Evolutionary conservation across 169 alveolate species (phyloP), one percentile per base, ranked within the genome.

Genomic region (Eimeria brunetti): DNA sequence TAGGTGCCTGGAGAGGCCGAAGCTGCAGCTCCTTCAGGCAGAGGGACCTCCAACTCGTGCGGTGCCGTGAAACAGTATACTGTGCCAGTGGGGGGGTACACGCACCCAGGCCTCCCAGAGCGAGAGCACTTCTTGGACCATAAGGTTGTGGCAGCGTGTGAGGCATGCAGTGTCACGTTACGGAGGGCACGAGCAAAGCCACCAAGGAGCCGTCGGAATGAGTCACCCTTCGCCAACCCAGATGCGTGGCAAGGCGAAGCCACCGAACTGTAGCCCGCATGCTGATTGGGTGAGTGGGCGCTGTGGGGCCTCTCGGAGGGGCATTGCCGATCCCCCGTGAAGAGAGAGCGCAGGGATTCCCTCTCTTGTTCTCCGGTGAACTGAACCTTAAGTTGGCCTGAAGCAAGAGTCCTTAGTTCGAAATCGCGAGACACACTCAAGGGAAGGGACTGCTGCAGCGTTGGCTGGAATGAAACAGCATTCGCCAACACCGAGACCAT

Each of bases 1-100:
- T 86, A 86, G 36, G 93, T 86, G 75, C 93, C 93, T 33, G 93
- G 93, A 86, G 93, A 64, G 41, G 93, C 93, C 51, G 93, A 86
- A 11, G 93, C 93, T 38, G 93, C 93, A 27, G 93, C 93, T 4
- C 93, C 93, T 64, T 86, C 93, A 27, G 93, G 93, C n/a, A 86
- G 83, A 30, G 93, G 93, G 46, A 86, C 93, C 83, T 86, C 93
- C 27, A 86, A 75, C 81, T 86, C 93, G 64, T 86, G 93, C 7
- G 93, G 93, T 30, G 93, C 93, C 60, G 38, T 75, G 76, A 86
- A 86, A n/a, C 83, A 86, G 64, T 86, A 86, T 6, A 86, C 67
- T 14, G 93, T 86, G 81, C 93, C 93, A 27, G 93, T 86, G n/a
- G 93, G 93, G 27, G 93, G 93, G 81, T 86, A 86, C 24, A 86